Evolutionary conservation across 2,329 filamentous ascomycete genomes (phyloP).

Genomic region (Ciborinia camelliae): DNA sequence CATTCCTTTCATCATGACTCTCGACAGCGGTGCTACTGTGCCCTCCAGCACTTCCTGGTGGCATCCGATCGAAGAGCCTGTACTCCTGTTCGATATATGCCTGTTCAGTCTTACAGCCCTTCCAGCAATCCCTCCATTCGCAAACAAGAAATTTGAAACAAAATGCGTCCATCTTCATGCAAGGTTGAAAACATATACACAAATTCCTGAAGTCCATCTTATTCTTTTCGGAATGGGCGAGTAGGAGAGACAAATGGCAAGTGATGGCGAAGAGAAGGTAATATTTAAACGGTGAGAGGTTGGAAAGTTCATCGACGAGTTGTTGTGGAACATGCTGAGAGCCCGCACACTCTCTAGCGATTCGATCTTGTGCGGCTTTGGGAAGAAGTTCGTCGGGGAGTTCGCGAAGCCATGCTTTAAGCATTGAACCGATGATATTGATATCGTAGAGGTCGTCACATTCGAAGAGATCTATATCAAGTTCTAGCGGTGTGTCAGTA

Average conservation of each 20-base stretch:
- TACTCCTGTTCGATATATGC: conserved; percentile 71
- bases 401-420: conserved; percentile 93
- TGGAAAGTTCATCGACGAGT: conserved; percentile 87
- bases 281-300: conserved; percentile 94
- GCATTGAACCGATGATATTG: conserved; percentile 92
- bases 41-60: conserved; percentile 42
- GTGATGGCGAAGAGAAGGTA: conserved; percentile 97
- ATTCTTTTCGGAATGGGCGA: conserved; percentile 91
- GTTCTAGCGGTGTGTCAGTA: conserved; percentile 50
- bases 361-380: conserved; percentile 74
- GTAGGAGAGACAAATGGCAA: conserved; percentile 86
- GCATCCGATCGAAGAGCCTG: conserved; percentile 54
- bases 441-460: conserved; percentile 89
- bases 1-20: conserved; percentile 50
- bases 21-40: conserved; percentile 37
- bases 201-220: conserved; percentile 97
- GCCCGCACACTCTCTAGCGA: conserved; percentile 75
- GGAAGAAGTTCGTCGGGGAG: conserved; percentile 94
- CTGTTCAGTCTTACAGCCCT: conserved; percentile 88
- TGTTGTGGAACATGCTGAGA: conserved; percentile 78
- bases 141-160: conserved; percentile 94
- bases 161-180: conserved; percentile 92
- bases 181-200: conserved; percentile 95
- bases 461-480: conserved; percentile 86
- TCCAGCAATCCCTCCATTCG: conserved; percentile 96